Evolutionary conservation across 225 moss, liverwort and hornwort genomes (phyloP), one percentile per base, ranked within the genome.

Genomic region (Pleurozium schreberi): DNA sequence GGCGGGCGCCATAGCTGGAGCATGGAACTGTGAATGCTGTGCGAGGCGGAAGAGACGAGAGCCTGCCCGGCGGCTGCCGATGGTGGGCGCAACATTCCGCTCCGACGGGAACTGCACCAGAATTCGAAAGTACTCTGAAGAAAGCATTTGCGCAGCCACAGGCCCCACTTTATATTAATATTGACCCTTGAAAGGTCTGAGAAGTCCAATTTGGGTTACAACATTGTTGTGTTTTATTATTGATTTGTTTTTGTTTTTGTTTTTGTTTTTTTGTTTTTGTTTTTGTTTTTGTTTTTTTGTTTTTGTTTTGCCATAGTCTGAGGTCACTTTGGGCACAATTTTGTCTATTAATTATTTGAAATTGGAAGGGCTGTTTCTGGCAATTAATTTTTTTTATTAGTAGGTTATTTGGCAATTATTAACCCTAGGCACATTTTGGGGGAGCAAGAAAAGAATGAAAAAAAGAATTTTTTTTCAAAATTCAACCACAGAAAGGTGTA

Each of bases 1-100:
- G 57, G 86, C 64, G 50, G 68, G 85, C 82, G 88, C 90, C 92
- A 92, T 92, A 12, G 85, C 85, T 89, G 43, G 52, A 53, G 71
- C 80, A 78, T 85, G 85, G 68, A 40, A 15, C 53, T 55, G 25
- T 31, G 36, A 77, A 60, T 20, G 27, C 27, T 28, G 14, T 14
- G 68, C n/a, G 43, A 84, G 28, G 57, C 31, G 11, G 33, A 17
- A 21, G 70, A 10, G 69, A 57, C 43, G 11, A 52, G 53, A 36
- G 36, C 34, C 6, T 38, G 26, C 79, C 79, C 17, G 79, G 79
- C 78, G 38, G 74, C 30, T 18, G 52, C 57, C 57, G 52, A 52
- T 52, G 76, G 76, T 14, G 52, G 50, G 78, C 79, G 58, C 40
- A 18, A 58, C 58, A 79, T 57, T 40, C 79, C 5, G 27, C 79